These are phyloP conservation scores for Neurospora sp. DNA, from an alignment of 2,329 filamentous ascomycete genomes.

Conservation along the genomic window DNA sequence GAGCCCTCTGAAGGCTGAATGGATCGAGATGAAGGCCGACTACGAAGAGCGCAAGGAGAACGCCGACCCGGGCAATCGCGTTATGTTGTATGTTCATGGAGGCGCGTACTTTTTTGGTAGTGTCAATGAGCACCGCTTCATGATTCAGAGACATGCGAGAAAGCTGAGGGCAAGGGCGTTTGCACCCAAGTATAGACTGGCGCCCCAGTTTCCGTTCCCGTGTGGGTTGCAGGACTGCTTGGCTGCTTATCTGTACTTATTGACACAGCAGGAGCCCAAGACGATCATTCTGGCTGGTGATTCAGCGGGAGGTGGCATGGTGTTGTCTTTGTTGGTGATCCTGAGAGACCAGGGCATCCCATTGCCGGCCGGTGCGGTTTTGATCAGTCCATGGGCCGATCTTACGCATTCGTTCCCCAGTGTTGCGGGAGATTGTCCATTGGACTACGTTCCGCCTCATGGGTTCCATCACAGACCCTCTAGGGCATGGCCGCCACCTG, in stretches of 20 bases:
- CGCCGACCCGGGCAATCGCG: constrained; percentile 52
- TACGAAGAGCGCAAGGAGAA: constrained; percentile 59
- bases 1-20: constrained; percentile 66
- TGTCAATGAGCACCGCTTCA: constrained; percentile 94
- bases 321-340: constrained; percentile 66
- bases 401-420: constrained; percentile 93
- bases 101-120: constrained; percentile 95
- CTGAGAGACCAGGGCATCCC: constrained; percentile 76
- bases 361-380: constrained; percentile 76
- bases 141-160: constrained; percentile 89
- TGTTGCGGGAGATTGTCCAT: constrained; percentile 56
- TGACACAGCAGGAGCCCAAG: constrained; percentile 64
- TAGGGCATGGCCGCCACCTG: constrained; percentile 83
- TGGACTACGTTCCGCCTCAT: constrained; percentile 80
- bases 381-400: constrained; percentile 95
- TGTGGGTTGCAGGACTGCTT: constrained; percentile 86
- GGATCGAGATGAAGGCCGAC: constrained; percentile 91
- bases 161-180: constrained; percentile 87
- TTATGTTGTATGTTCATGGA: constrained; percentile 92
- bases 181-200: constrained; percentile 75
- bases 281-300: constrained; percentile 86
- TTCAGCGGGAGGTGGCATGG: constrained; percentile 88
- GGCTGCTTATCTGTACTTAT: constrained; percentile 74
- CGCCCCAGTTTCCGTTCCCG: constrained; percentile 92
- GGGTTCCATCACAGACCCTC: constrained; percentile 91